phyloP scores from a whole-genome alignment of 2,329 filamentous ascomycete genomes.

The Colletotrichum nymphaeae region DNA sequence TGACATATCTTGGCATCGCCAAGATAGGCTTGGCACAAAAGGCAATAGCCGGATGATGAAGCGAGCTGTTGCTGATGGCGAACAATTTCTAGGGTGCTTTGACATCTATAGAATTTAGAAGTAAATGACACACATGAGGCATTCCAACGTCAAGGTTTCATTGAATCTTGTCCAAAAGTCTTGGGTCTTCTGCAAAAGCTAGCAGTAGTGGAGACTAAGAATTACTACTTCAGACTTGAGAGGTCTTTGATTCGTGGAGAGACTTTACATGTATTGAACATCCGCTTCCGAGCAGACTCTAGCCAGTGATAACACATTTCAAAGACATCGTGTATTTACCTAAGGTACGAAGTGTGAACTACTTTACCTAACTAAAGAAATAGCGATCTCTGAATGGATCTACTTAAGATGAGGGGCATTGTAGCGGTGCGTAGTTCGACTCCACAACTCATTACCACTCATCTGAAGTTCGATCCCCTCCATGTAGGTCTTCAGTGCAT shows the following conservation, averaged over 20 bases:
- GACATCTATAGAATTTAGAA: no score
- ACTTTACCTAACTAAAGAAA: background rate
- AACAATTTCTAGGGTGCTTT: background rate
- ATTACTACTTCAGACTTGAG: background rate
- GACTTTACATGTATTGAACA: background rate
- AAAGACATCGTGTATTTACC: no score
- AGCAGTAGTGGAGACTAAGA: no score
- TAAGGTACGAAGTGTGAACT: no score
- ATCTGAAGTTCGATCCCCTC: constrained; percentile 31
- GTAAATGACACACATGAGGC: no score
- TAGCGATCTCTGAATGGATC: background rate
- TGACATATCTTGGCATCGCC: background rate
- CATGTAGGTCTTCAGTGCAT: constrained; percentile 13
- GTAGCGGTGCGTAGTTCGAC: constrained; percentile 29
- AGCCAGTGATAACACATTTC: no score
- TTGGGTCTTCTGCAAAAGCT: no score
- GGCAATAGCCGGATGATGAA: background rate
- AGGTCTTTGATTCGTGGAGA: background rate
- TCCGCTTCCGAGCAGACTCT: no score
- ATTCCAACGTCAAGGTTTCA: no score
- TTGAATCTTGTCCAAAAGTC: no score
- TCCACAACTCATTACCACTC: constrained; percentile 31
- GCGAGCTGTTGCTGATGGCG: no score
- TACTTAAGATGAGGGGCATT: background rate
- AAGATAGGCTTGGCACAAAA: background rate